Evolutionary conservation across 441 rosid genomes (phyloP), one percentile per base, ranked within the genome.

Genomic region (Eutrema salsugineum): DNA sequence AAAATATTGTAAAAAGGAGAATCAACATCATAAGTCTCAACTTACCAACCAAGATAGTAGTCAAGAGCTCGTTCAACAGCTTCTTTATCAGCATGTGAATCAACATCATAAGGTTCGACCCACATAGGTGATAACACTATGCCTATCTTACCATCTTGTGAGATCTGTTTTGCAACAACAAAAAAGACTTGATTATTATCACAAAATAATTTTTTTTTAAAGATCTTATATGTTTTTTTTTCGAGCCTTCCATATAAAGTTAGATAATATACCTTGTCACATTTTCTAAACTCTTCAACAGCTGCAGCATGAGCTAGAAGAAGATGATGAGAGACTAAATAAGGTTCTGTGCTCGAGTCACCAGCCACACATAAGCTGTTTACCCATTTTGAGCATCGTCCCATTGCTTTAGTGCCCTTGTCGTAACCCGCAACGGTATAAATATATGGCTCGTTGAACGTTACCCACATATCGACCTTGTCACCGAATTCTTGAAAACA

Each of bases 401-500:
- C 80, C 0, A 70, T 58, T 9, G 79, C 79, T 62, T 76, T 69
- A 3, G 16, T 69, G 7, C 79, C 79, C 6, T 3, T 55, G 36
- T 68, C 79, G 19, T 76, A 69, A 19, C 79, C 79, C 10, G 70
- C 66, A 53, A 62, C 70, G 44, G 66, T 69, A 61, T 62, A 63
- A 32, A 69, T 40, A 43, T 53, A 76, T 63, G 79, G 79, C 17
- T 76, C 70, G 55, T 76, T 76, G 27, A 76, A 15, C 0, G 79
- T 76, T 36, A 12, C 19, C 87, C 85, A 84, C 43, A 73, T 51
- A 40, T 76, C 65, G 1, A 80, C 87, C 3, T 77, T 66, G 24
- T 82, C 84, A 8, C 87, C 87, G 47, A 79, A 82, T 48, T 75
- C 81, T 58, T 78, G 33, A 64, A 78, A 82, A 65, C 87, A 81